These are phyloP conservation scores for Galerina marginata DNA, from an alignment of 768 basidiomycete genomes.

Conservation along the genomic window DNA sequence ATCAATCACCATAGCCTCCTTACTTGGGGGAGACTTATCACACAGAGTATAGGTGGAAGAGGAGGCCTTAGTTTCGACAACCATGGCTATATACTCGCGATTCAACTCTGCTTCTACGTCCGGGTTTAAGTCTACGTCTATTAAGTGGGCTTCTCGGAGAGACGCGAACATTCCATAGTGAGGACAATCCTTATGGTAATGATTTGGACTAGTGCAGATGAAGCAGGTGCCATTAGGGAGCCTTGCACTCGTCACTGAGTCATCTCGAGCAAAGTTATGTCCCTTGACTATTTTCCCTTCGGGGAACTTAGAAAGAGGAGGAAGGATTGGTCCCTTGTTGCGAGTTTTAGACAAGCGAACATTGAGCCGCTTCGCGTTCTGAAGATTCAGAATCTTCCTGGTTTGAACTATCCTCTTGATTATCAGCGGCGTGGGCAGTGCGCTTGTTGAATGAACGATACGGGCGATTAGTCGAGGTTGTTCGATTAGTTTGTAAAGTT, in stretches of 20 bases:
- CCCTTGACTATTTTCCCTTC: neutral
- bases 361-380: neutral
- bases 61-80: neutral
- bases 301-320: constrained; percentile 1
- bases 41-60: neutral
- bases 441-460: neutral
- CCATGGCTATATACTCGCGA: constrained; percentile 4
- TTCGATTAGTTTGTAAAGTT: too few species aligned
- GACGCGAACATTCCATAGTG: constrained; percentile 21
- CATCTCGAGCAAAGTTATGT: constrained; percentile 3
- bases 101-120: neutral
- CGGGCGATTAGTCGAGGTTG: neutral
- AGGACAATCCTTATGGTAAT: constrained; percentile 25
- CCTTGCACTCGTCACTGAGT: neutral
- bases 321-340: neutral
- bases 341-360: neutral
- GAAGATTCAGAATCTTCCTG: neutral
- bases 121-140: neutral
- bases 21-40: neutral
- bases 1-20: neutral
- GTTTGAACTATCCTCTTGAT: neutral
- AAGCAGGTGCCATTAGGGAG: constrained; percentile 17
- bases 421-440: neutral
- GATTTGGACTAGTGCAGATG: constrained; percentile 27
- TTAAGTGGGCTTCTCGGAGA: constrained; percentile 9